Evolutionary conservation across 2,329 filamentous ascomycete genomes (phyloP).

Genomic region (Ophiosphaerella korrae): DNA sequence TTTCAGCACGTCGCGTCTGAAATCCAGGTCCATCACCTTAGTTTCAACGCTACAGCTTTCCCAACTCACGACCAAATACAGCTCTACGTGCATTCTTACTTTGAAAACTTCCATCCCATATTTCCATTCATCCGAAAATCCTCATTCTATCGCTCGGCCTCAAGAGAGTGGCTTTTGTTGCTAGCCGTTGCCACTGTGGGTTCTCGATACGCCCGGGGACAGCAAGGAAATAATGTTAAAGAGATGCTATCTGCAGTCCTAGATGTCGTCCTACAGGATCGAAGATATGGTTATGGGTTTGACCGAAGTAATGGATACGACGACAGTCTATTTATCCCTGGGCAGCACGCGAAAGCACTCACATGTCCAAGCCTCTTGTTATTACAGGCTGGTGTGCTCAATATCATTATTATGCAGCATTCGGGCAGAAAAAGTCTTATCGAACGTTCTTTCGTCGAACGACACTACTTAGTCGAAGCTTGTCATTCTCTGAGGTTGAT

Average conservation of each 20-base stretch:
- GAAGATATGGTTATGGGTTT: not conserved
- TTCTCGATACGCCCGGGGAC: slow-evolving; percentile 22
- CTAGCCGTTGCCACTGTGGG: slow-evolving; percentile 36
- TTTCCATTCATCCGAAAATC: slow-evolving; percentile 37
- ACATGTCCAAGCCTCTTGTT: not conserved
- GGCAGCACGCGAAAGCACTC: not conserved
- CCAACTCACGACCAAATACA: slow-evolving; percentile 26
- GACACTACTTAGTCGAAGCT: slow-evolving; percentile 8
- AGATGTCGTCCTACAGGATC: not conserved
- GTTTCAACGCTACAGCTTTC: slow-evolving; percentile 16
- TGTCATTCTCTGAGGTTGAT: slow-evolving; percentile 9
- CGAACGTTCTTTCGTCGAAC: slow-evolving; percentile 6
- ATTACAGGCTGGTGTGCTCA: slow-evolving; percentile 15
- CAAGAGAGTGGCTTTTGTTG: slow-evolving; percentile 21
- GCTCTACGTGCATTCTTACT: slow-evolving; percentile 29
- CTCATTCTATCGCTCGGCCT: slow-evolving; percentile 13
- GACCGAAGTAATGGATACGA: not conserved
- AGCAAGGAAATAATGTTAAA: not conserved
- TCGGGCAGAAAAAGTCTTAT: slow-evolving; percentile 9
- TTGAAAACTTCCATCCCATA: slow-evolving; percentile 32
- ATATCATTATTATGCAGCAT: slow-evolving; percentile 12
- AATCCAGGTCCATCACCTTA: slow-evolving; percentile 2
- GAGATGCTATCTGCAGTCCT: slow-evolving; percentile 4
- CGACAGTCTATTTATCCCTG: not conserved
- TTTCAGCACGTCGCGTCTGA: slow-evolving; percentile 9